Conservation (phyloP, 1,139 yeast species). For the Ogataea hybrid region DNA sequence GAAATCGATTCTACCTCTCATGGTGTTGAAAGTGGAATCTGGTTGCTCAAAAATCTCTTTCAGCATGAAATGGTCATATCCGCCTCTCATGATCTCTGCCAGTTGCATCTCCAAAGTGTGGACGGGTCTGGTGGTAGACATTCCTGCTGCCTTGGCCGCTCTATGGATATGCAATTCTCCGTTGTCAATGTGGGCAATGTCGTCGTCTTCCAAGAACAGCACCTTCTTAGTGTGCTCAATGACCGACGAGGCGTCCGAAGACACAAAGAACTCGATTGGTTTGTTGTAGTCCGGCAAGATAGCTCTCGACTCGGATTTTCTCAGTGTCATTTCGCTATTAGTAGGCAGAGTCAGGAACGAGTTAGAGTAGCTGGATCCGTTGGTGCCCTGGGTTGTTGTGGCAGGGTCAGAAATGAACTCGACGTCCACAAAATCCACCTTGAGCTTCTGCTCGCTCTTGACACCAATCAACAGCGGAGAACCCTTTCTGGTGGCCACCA, state of each 20-base stretch:
- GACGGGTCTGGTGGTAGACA: slow-evolving; percentile 89
- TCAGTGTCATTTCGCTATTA: slow-evolving; percentile 21
- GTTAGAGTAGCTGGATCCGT: slow-evolving; percentile 13
- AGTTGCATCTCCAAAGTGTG: slow-evolving; percentile 97
- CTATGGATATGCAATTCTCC: slow-evolving; percentile 99
- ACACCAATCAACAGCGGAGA: slow-evolving; percentile 97
- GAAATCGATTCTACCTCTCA: slow-evolving; percentile 99
- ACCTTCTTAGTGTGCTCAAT: slow-evolving; percentile 97
- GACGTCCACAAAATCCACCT: slow-evolving; percentile 97
- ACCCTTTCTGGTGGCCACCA: slow-evolving; percentile 97
- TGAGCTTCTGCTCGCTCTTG: slow-evolving; percentile 89
- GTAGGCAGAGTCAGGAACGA: slow-evolving; percentile 18
- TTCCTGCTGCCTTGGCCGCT: slow-evolving; percentile 88
- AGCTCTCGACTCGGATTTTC: slow-evolving; percentile 34
- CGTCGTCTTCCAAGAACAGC: slow-evolving; percentile 94
- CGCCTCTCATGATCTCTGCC: slow-evolving; percentile 98
- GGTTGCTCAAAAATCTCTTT: slow-evolving; percentile 99
- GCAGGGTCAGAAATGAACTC: slow-evolving; percentile 74
- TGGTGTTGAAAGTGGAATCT: slow-evolving; percentile 95
- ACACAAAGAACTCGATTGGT: slow-evolving; percentile 93
- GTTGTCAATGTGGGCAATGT: slow-evolving; percentile 95
- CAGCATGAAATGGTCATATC: slow-evolving; percentile 95
- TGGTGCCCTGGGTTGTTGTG: slow-evolving; percentile 13
- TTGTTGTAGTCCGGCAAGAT: slow-evolving; percentile 32
- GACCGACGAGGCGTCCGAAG: slow-evolving; percentile 98